These are phyloP conservation scores for Chlorella variabilis DNA, from an alignment of 163 green algal species.

Conservation along the genomic window DNA sequence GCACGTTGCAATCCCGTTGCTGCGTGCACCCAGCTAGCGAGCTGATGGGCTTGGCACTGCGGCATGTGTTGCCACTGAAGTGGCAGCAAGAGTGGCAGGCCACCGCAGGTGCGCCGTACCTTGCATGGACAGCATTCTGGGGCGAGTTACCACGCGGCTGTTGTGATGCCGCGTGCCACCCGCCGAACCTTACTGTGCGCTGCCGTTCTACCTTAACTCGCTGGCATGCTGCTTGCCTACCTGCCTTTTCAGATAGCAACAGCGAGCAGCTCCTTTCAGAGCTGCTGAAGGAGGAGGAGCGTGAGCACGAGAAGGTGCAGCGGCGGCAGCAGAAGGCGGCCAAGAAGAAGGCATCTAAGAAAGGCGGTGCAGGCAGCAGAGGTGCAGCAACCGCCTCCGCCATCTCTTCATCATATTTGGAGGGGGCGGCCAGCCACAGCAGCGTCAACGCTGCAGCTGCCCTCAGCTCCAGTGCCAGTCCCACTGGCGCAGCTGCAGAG, in stretches of 20 bases:
- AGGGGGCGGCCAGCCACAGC: too few species aligned
- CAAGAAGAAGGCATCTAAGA: conserved; percentile 21
- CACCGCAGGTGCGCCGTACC: neutral
- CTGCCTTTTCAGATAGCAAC: conserved; percentile 8
- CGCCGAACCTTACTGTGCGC: neutral
- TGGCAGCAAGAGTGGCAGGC: conserved; percentile 26
- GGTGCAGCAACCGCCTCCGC: neutral
- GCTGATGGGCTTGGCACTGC: conserved; percentile 22
- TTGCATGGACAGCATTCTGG: too few species aligned
- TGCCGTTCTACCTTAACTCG: neutral
- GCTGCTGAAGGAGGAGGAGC: conserved; percentile 17
- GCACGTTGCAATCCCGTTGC: conserved; percentile 13
- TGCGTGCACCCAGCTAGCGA: conserved; percentile 19
- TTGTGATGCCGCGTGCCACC: too few species aligned
- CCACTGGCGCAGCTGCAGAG: too few species aligned
- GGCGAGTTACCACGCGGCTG: too few species aligned
- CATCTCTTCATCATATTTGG: too few species aligned
- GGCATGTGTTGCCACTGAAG: conserved; percentile 15
- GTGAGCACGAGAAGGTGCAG: neutral
- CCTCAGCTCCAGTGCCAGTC: neutral
- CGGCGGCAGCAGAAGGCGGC: conserved; percentile 1
- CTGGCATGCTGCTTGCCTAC: too few species aligned
- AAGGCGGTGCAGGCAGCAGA: neutral
- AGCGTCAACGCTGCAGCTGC: neutral
- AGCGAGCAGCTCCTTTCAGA: conserved; percentile 11